phyloP scores from a whole-genome alignment of 2,329 filamentous ascomycete species.

The Tolypocladium endophyticum region DNA sequence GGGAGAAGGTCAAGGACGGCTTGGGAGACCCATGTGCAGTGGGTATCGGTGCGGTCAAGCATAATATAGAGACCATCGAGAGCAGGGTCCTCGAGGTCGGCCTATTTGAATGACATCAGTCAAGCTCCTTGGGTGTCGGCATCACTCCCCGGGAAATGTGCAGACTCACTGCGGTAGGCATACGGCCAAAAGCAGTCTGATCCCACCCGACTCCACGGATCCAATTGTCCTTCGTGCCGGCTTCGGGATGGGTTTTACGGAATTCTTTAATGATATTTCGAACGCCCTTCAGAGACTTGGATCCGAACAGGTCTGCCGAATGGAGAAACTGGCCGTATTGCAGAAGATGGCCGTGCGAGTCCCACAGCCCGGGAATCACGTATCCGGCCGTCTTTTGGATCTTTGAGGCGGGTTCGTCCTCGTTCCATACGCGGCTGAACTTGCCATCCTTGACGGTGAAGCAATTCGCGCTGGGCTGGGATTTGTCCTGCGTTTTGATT shows the following conservation, averaged over 20 bases:
- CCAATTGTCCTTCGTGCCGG: conserved; percentile 48
- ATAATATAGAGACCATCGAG: conserved; percentile 52
- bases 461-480: conserved; percentile 34
- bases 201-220: conserved; percentile 61
- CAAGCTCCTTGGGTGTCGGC: background rate
- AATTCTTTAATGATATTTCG: conserved; percentile 41
- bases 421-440: conserved; percentile 38
- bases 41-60: conserved; percentile 59
- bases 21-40: conserved; percentile 60
- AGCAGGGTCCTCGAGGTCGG: conserved; percentile 40
- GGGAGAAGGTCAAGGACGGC: conserved; percentile 53
- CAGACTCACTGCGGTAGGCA: conserved; percentile 51
- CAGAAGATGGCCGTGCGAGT: conserved; percentile 58
- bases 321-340: conserved; percentile 58
- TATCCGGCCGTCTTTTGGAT: conserved; percentile 28
- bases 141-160: background rate
- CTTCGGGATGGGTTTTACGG: conserved; percentile 33
- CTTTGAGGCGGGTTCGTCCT: conserved; percentile 13
- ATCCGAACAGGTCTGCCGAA: conserved; percentile 54
- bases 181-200: conserved; percentile 51
- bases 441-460: conserved; percentile 43
- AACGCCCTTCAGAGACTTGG: conserved; percentile 43
- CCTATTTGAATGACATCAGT: conserved; percentile 18
- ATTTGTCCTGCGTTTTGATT: conserved; percentile 24
- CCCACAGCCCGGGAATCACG: conserved; percentile 58